A percentile compares a stretch with the other conserved stretches of the same genome.
phyloP scores from a whole-genome alignment of 805 yeast genomes.

The Torulaspora quercuum region DNA sequence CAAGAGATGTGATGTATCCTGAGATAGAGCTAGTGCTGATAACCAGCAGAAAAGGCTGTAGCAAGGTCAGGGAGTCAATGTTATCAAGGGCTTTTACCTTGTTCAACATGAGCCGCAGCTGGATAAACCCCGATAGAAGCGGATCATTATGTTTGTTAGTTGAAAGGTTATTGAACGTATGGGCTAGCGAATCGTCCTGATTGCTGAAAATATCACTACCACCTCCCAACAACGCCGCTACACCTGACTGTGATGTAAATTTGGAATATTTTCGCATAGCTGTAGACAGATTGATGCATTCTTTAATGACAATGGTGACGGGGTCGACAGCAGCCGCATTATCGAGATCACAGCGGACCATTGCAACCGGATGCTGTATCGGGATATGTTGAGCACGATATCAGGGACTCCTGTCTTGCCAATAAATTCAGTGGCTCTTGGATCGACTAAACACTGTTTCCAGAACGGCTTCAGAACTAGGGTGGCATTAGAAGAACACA shows the following conservation, averaged over 20 bases:
- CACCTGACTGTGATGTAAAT: conserved; percentile 61
- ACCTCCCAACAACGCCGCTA: conserved; percentile 79
- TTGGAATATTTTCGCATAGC: conserved; percentile 86
- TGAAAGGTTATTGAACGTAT: conserved; percentile 34
- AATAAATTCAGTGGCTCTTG: too few relatives aligned
- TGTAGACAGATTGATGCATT: conserved; percentile 79
- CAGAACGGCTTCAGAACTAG: too few relatives aligned
- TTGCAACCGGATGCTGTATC: too few relatives aligned
- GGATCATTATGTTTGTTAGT: conserved; percentile 45
- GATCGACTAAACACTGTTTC: too few relatives aligned
- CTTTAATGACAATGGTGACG: conserved; percentile 77
- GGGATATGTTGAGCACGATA: too few relatives aligned
- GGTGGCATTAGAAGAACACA: too few relatives aligned
- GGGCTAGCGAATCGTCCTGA: conserved; percentile 41
- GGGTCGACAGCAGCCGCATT: conserved; percentile 62
- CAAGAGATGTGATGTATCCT: conserved; percentile 79
- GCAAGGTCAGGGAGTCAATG: conserved; percentile 66
- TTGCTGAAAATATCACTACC: conserved; percentile 50
- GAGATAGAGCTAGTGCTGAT: conserved; percentile 81
- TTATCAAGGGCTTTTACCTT: conserved; percentile 50
- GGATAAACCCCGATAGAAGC: conserved; percentile 72
- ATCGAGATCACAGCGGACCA: background rate
- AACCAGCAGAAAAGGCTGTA: conserved; percentile 83
- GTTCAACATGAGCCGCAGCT: conserved; percentile 65
- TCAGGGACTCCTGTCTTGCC: too few relatives aligned